These are phyloP conservation scores for Arthrobotrys sphaeroides DNA, from an alignment of 2,329 filamentous ascomycete genomes.

Conservation along the genomic window DNA sequence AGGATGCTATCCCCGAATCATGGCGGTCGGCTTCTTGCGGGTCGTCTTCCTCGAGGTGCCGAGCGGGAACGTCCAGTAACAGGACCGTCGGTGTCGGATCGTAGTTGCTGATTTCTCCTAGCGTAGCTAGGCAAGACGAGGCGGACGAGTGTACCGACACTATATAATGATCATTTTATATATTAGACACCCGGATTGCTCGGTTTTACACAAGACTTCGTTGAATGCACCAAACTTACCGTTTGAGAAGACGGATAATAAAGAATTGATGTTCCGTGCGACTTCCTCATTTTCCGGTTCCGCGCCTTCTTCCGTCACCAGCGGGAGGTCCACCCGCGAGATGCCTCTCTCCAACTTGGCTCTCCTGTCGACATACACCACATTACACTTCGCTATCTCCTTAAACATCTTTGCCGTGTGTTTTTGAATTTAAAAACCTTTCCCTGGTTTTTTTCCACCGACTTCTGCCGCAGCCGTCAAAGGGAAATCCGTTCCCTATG, in stretches of 20 bases:
- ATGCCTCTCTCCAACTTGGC: slow-evolving; percentile 61
- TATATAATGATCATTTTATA: slow-evolving; percentile 54
- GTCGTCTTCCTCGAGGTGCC: slow-evolving; percentile 55
- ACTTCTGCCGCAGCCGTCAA: slow-evolving; percentile 34
- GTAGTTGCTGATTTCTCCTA: slow-evolving; percentile 66
- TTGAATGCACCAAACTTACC: slow-evolving; percentile 62
- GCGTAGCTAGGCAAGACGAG: slow-evolving; percentile 66
- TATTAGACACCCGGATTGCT: slow-evolving; percentile 13
- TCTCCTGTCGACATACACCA: slow-evolving; percentile 63
- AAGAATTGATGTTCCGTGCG: slow-evolving; percentile 64
- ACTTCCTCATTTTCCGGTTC: slow-evolving; percentile 63
- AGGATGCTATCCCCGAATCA: slow-evolving; percentile 57
- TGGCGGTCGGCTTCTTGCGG: slow-evolving; percentile 57
- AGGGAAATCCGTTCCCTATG: slow-evolving; percentile 17
- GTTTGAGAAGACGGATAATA: slow-evolving; percentile 67
- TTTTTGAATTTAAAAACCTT: background rate
- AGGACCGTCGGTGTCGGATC: slow-evolving; percentile 68
- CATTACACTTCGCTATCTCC: slow-evolving; percentile 63
- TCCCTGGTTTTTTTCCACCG: slow-evolving; percentile 23
- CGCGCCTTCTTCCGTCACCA: slow-evolving; percentile 56
- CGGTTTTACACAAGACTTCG: slow-evolving; percentile 6
- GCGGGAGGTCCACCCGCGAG: slow-evolving; percentile 58
- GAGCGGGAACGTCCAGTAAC: slow-evolving; percentile 65
- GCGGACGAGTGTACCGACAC: slow-evolving; percentile 67
- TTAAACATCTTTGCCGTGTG: slow-evolving; percentile 41